Percentiles rank a stretch among this genome's conserved stretches.
Conservation (phyloP, 208 protist species). For the Tetramitus jugosus region DNA sequence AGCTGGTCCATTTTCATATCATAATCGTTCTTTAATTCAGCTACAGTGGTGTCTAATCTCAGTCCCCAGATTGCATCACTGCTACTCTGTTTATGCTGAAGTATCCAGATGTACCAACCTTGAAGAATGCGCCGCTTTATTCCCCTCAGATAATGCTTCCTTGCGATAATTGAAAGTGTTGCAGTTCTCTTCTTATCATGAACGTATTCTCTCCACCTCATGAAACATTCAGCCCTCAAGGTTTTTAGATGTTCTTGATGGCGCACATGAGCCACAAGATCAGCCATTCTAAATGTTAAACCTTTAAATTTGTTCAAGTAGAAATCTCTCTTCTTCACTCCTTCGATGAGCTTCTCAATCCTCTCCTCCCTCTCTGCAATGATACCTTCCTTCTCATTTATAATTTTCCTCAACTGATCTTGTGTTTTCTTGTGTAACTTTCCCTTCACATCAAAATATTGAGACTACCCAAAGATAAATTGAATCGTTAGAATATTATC, state of each 20-base stretch:
- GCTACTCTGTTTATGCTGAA: not conserved
- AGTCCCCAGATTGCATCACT: not conserved
- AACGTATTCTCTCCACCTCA: slow-evolving; percentile 6
- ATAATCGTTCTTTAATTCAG: slow-evolving; percentile 13
- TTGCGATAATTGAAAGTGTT: not conserved
- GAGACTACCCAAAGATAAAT: too few species aligned
- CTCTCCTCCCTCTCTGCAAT: not conserved
- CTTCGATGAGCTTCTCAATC: not conserved
- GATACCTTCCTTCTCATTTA: not conserved
- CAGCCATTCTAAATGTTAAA: slow-evolving; percentile 3
- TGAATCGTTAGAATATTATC: too few species aligned
- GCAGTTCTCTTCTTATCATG: not conserved
- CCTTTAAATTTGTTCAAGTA: not conserved
- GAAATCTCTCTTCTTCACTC: slow-evolving; percentile 1
- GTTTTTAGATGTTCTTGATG: not conserved
- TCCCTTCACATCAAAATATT: not conserved
- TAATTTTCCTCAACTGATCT: not conserved
- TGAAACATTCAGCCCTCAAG: not conserved
- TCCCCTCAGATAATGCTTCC: not conserved
- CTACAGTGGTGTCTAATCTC: not conserved
- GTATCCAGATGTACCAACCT: slow-evolving; percentile 13
- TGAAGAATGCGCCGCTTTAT: not conserved
- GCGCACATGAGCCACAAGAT: not conserved
- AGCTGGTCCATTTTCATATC: slow-evolving; percentile 1
- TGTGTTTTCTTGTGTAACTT: not conserved